Evolutionary conservation across 2,329 filamentous ascomycete species (phyloP), one percentile per base, ranked within the genome.

Genomic region (Arthrobotrys sinensis): DNA sequence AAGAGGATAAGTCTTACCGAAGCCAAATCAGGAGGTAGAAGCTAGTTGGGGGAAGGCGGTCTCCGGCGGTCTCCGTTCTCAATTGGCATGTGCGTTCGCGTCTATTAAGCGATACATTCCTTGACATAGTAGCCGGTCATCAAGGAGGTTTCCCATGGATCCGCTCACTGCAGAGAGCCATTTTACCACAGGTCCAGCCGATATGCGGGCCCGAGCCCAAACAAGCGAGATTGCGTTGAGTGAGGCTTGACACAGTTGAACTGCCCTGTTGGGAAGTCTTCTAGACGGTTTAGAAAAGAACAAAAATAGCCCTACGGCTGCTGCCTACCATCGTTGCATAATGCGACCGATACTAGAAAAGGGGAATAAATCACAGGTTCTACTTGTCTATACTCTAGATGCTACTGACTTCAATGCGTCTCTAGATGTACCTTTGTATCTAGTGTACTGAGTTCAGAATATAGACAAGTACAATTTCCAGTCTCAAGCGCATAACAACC

Each of bases 201-300:
- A 77, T 43, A 48, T 70, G 66, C 67, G 67, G 75, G 45, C 46
- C 50, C 62, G 19, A 60, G 36, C 36, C 52, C 67, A 52, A 57
- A 50, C 62, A 78, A 71, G 75, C 75, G 75, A 78, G 67, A 78
- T 78, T 78, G 75, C 75, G 75, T 78, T 72, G 67, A 72, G 43
- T 43, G 67, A 50, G 66, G 67, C 52, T 21, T 68, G 45, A 65
- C 50, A 28, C 70, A 67, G 19, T 68, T 38, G 67, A 78, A 53
- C 75, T 78, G 67, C 75, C 75, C 19, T 72, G 19, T 78, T 78
- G 36, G 75, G 75, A 72, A 78, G 55, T 43, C 67, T 78, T 78
- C 75, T 78, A 78, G 75, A 78, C 53, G 75, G 66, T 60, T 66
- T 67, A 24, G 66, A 62, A 67, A 21, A 34, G 52, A 21, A 57